Conservation (phyloP, 108 stramenopile genomes). For the Parmales sp. region DNA sequence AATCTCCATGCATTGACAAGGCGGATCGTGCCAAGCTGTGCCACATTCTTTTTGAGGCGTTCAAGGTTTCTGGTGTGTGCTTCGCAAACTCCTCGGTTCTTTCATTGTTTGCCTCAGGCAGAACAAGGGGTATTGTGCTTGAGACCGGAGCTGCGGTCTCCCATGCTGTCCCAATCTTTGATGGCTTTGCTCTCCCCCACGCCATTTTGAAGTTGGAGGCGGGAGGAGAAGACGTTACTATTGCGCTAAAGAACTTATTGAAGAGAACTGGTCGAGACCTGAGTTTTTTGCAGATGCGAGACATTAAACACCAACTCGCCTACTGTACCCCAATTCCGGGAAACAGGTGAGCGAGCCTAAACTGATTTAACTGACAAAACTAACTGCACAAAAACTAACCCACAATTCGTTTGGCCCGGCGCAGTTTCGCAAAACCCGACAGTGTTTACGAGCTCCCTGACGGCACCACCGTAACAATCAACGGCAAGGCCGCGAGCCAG, state of each 20-base stretch:
- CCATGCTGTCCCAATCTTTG: constrained; percentile 28
- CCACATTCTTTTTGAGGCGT: constrained; percentile 8
- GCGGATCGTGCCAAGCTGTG: neutral
- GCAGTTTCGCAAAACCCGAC: neutral
- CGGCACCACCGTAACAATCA: constrained; percentile 20
- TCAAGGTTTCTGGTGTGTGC: constrained; percentile 18
- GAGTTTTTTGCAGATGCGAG: constrained; percentile 10
- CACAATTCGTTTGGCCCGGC: neutral
- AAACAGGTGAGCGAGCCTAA: neutral
- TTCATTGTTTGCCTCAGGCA: constrained; percentile 33
- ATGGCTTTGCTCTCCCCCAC: constrained; percentile 13
- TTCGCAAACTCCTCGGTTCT: constrained; percentile 24
- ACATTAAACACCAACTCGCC: constrained; percentile 23
- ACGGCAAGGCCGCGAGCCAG: neutral
- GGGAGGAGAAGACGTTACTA: constrained; percentile 7
- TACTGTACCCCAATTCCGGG: neutral
- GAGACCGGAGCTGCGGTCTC: constrained; percentile 29
- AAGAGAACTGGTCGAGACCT: neutral
- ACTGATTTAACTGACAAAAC: neutral
- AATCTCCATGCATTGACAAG: neutral
- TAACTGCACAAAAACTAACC: neutral
- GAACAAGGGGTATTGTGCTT: constrained; percentile 27
- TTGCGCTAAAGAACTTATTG: neutral
- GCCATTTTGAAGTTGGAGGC: neutral
- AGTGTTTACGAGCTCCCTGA: constrained; percentile 34